Conservation (phyloP, 2,329 filamentous ascomycete species). For the Plectosphaerella sp. region DNA sequence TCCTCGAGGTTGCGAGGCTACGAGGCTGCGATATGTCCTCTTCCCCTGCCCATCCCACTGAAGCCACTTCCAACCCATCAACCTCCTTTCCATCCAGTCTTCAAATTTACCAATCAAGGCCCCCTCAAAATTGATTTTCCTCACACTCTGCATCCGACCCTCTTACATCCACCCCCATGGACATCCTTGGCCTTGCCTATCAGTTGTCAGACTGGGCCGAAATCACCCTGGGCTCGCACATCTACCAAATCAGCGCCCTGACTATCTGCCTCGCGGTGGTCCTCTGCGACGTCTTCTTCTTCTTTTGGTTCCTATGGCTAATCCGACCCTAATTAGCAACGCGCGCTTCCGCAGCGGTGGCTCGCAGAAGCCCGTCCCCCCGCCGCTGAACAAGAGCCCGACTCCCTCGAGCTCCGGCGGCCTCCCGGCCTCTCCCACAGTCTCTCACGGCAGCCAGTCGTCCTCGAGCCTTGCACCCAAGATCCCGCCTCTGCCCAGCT, state of each 20-base stretch:
- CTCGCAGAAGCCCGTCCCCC: conserved; percentile 34
- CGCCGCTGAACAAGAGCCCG: conserved; percentile 46
- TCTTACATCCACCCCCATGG: not conserved
- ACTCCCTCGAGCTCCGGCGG: conserved; percentile 42
- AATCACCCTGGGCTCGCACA: not conserved
- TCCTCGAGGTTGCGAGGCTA: no score
- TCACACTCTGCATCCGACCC: no score
- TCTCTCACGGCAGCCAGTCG: conserved; percentile 45
- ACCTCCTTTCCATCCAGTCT: not conserved
- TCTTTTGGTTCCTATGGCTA: conserved; percentile 17
- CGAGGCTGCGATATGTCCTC: no score
- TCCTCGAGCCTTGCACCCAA: conserved; percentile 50
- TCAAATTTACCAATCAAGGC: not conserved
- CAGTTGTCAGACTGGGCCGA: not conserved
- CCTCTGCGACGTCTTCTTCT: not conserved
- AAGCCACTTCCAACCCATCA: not conserved
- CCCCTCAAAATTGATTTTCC: not conserved
- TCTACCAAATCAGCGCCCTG: not conserved
- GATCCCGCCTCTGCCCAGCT: conserved; percentile 58
- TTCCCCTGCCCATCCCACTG: no score
- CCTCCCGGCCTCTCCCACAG: conserved; percentile 40
- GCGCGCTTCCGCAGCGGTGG: conserved; percentile 55
- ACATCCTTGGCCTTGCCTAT: not conserved
- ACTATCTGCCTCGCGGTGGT: no score
- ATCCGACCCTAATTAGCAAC: conserved; percentile 34